A percentile compares a stretch with the other conserved stretches of the same genome.
These are phyloP conservation scores for Podospora sp. DNA, from an alignment of 495 filamentous ascomycete species.

Conservation along the genomic window DNA sequence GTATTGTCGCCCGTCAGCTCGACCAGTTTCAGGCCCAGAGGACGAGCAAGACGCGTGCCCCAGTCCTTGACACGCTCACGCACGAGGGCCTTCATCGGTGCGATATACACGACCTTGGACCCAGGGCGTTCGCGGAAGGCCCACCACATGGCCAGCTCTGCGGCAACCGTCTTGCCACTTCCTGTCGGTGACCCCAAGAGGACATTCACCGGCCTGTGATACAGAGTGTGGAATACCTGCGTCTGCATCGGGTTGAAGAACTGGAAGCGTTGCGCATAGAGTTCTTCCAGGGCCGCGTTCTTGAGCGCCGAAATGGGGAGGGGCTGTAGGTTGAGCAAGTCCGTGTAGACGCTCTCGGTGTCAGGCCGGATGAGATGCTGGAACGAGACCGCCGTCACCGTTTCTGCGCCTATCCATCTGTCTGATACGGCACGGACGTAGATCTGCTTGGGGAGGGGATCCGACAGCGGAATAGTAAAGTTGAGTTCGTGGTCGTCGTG, in stretches of 20 bases:
- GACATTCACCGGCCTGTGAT: constrained; percentile 88
- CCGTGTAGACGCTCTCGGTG: constrained; percentile 95
- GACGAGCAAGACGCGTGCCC: constrained; percentile 77
- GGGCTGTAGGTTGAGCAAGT: constrained; percentile 88
- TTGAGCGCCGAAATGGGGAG: constrained; percentile 86
- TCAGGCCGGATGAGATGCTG: constrained; percentile 97
- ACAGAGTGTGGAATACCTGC: constrained; percentile 94
- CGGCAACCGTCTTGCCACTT: constrained; percentile 94
- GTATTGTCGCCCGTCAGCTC: constrained; percentile 99
- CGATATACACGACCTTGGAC: constrained; percentile 98
- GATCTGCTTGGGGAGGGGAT: constrained; percentile 91
- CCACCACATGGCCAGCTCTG: constrained; percentile 99
- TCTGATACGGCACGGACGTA: constrained; percentile 94
- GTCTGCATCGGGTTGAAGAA: constrained; percentile 99
- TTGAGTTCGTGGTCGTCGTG: constrained; percentile 95
- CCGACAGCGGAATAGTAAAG: constrained; percentile 94
- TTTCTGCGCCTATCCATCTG: constrained; percentile 96
- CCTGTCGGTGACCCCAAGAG: constrained; percentile 96
- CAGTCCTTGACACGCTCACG: constrained; percentile 96
- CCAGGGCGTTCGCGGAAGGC: constrained; percentile 94
- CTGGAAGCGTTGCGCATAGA: constrained; percentile 85
- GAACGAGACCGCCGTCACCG: constrained; percentile 91
- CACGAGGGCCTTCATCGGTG: constrained; percentile 98
- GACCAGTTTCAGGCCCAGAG: constrained; percentile 88
- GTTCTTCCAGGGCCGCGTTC: constrained; percentile 80